Base-by-base conservation (phyloP, 805 yeast genomes). In the Brettanomyces naardenensis region DNA sequence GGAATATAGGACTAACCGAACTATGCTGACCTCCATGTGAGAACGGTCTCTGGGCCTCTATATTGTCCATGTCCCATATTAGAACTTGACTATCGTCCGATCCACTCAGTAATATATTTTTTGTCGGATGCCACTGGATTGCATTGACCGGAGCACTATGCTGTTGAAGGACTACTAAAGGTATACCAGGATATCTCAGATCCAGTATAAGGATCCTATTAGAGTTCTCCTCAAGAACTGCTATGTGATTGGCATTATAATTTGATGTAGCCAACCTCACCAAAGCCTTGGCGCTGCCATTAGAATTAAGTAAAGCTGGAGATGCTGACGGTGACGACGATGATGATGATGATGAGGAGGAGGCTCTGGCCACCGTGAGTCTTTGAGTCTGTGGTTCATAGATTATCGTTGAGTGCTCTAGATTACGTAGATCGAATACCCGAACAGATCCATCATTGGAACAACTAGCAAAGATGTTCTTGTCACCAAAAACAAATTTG, bases 361-460 rank as follows among this genome's bases (percentile, higher is more conserved):
- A 23, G 10, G 26, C 11, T 11, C 10, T 19, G 46, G 40, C 10
- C 43, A 33, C 19, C 44, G 20, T 31, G 11, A 44, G 10, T 10
- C 60, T 41, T 21, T 11, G 7, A 23, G 26, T 19, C 21, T 65
- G 74, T 10, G 87, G 87, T 54, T 92, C 98, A 58, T 86, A 92
- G 13, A 92, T 81, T 48, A 92, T 92, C 2, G 98, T 90, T 14
- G 95, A 84, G 58, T 89, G 97, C 42, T 92, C 97, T 36, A 90
- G 64, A 6, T 89, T 71, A 40, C 98, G 64, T 42, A 92, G 67
- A 54, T 92, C 98, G 59, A 92, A 92, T 6, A 92, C 83, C 31
- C 98, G 69, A 55, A 89, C 85, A 14, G 94, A 81, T 0, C 98
- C 98, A 61, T 92, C 98, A 37, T 88, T 89, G 2, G 97, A 95